Evolutionary conservation across 176 grass and related monocot species (phyloP).

Genomic region (Bromus sterilis): DNA sequence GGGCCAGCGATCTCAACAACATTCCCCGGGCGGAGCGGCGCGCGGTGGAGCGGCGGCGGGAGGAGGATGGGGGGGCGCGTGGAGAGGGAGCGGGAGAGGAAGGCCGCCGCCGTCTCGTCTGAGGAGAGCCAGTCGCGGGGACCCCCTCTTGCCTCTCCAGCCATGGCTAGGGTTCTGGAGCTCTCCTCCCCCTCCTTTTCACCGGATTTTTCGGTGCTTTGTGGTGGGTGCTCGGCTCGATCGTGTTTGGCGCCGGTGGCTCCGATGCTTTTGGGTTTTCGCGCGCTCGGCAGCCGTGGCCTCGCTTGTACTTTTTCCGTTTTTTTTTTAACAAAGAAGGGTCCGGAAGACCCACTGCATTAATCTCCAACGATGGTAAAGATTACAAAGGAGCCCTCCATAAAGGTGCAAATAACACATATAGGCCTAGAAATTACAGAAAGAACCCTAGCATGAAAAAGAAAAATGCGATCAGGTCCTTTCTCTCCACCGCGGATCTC

Average conservation of each 20-base stretch:
- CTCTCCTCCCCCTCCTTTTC: neutral
- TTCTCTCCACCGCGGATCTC: too few relatives aligned
- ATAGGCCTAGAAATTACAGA: too few relatives aligned
- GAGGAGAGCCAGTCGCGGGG: constrained; percentile 53
- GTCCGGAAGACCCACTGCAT: too few relatives aligned
- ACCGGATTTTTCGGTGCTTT: neutral
- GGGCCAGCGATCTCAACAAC: constrained; percentile 86
- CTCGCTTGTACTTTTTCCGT: too few relatives aligned
- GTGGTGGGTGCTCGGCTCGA: neutral
- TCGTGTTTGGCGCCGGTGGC: neutral
- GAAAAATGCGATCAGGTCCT: too few relatives aligned
- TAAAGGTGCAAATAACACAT: too few relatives aligned
- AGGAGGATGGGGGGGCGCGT: constrained; percentile 57
- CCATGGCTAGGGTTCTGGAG: constrained; percentile 47
- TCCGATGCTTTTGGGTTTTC: neutral
- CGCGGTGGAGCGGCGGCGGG: constrained; percentile 75
- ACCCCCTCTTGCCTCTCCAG: constrained; percentile 1
- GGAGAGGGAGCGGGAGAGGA: constrained; percentile 54
- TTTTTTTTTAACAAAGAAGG: too few relatives aligned
- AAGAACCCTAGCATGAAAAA: too few relatives aligned
- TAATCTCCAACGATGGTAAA: too few relatives aligned
- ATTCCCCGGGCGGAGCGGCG: constrained; percentile 75
- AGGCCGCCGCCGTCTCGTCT: constrained; percentile 58
- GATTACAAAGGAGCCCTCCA: too few relatives aligned
- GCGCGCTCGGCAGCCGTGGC: neutral